Evolutionary conservation across 345 rosid species (phyloP).

Genomic region (Salix udensis): DNA sequence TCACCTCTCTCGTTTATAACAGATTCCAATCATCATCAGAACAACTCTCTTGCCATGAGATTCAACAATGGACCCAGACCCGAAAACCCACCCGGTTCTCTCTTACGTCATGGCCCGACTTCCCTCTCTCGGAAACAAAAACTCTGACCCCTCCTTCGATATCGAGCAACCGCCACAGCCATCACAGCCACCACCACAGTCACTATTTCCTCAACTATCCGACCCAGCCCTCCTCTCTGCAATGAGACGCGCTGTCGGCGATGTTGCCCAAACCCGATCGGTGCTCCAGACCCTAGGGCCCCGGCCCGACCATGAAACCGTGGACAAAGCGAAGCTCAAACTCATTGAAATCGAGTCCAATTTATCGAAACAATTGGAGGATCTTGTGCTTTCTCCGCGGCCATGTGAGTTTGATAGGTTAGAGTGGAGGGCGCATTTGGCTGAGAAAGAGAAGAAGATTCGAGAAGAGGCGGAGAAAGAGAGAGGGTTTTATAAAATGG

Average conservation of each 20-base stretch:
- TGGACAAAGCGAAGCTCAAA: slow-evolving; percentile 62
- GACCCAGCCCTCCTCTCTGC: slow-evolving; percentile 66
- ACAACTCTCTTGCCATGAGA: not conserved
- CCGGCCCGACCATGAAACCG: slow-evolving; percentile 87
- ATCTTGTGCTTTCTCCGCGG: slow-evolving; percentile 58
- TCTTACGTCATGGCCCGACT: slow-evolving; percentile 76
- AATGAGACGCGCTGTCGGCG: slow-evolving; percentile 66
- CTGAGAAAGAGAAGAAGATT: slow-evolving; percentile 55
- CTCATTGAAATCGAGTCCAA: slow-evolving; percentile 53
- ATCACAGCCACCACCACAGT: slow-evolving; percentile 23
- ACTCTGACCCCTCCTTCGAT: slow-evolving; percentile 37
- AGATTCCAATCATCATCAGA: not conserved
- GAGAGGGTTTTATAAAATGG: slow-evolving; percentile 39
- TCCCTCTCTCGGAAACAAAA: slow-evolving; percentile 54
- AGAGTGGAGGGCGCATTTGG: slow-evolving; percentile 50
- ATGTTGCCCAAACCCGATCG: slow-evolving; percentile 78
- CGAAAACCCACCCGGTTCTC: slow-evolving; percentile 65
- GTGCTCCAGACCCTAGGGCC: slow-evolving; percentile 78
- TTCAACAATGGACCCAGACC: slow-evolving; percentile 61
- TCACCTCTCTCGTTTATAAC: not conserved
- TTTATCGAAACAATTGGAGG: slow-evolving; percentile 67
- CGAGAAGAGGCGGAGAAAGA: slow-evolving; percentile 59
- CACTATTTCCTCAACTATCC: slow-evolving; percentile 59
- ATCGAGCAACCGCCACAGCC: slow-evolving; percentile 24
- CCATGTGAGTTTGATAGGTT: slow-evolving; percentile 47